Evolutionary conservation across 2,329 filamentous ascomycete genomes (phyloP).

Genomic region (Whalleya microplaca): DNA sequence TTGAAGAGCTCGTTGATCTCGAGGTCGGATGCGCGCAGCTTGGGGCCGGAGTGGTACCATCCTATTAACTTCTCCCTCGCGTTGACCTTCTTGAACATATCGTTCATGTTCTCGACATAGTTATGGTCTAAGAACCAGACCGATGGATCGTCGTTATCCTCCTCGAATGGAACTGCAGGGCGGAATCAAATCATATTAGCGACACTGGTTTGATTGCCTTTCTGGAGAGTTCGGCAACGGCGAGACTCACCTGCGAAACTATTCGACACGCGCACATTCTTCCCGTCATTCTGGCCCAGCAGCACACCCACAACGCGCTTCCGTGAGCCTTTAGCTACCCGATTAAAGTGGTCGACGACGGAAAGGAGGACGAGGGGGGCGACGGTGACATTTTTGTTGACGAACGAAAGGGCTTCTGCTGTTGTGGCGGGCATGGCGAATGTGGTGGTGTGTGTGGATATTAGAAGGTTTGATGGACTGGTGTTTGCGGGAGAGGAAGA

Average conservation of each 20-base stretch:
- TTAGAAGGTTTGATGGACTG: slow-evolving; percentile 3
- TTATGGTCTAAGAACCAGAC: slow-evolving; percentile 99
- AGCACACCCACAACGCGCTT: slow-evolving; percentile 93
- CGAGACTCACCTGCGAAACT: slow-evolving; percentile 83
- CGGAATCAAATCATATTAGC: slow-evolving; percentile 17
- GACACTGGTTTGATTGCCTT: neutral
- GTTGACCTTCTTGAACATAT: slow-evolving; percentile 99
- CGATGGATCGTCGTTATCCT: slow-evolving; percentile 97
- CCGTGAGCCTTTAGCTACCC: slow-evolving; percentile 83
- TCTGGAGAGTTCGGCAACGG: neutral
- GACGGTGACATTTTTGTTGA: slow-evolving; percentile 93
- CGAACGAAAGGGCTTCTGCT: slow-evolving; percentile 92
- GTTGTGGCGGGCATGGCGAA: slow-evolving; percentile 87
- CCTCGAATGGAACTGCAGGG: slow-evolving; percentile 86
- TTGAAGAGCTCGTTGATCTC: slow-evolving; percentile 99
- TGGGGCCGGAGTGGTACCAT: slow-evolving; percentile 98
- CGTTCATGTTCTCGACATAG: slow-evolving; percentile 99
- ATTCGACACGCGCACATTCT: slow-evolving; percentile 96
- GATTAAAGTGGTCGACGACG: slow-evolving; percentile 97
- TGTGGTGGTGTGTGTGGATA: slow-evolving; percentile 2
- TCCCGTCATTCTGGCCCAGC: slow-evolving; percentile 93
- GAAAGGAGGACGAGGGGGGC: slow-evolving; percentile 97
- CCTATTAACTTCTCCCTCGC: slow-evolving; percentile 98
- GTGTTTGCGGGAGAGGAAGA: slow-evolving; percentile 13
- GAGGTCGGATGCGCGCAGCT: slow-evolving; percentile 92